A percentile compares a stretch with the other conserved stretches of the same genome.
phyloP scores from a whole-genome alignment of 306 rosid species.

The Gillenia trifoliata region DNA sequence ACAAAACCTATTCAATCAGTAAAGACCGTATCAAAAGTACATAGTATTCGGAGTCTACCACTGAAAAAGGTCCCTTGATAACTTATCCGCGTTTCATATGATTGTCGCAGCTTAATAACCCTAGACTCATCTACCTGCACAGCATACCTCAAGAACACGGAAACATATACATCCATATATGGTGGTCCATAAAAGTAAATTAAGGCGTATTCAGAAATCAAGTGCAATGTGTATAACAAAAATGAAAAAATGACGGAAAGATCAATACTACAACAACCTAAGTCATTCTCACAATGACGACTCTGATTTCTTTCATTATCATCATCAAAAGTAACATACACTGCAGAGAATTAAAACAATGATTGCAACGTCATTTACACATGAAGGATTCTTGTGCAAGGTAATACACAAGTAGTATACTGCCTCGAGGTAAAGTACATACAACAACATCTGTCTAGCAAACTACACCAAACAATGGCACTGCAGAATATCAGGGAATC shows the following conservation, averaged over 20 bases:
- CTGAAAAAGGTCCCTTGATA: neutral
- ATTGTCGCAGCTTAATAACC: neutral
- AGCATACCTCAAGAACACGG: neutral
- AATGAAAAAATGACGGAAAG: conserved; percentile 7
- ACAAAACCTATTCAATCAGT: neutral
- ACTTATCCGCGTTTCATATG: neutral
- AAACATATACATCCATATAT: neutral
- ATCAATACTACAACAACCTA: conserved; percentile 21
- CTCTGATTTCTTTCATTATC: conserved; percentile 41
- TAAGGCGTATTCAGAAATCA: neutral
- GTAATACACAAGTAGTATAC: conserved; percentile 62
- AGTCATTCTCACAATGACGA: conserved; percentile 35
- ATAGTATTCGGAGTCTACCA: neutral
- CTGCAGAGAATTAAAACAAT: conserved; percentile 29
- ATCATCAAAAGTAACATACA: conserved; percentile 35
- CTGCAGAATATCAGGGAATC: conserved; percentile 39
- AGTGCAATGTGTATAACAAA: neutral
- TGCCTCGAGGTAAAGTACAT: conserved; percentile 51
- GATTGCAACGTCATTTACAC: conserved; percentile 53
- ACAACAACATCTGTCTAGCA: conserved; percentile 41
- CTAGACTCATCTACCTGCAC: neutral
- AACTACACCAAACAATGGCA: conserved; percentile 45
- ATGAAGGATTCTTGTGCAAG: conserved; percentile 52
- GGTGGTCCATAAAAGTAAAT: neutral
- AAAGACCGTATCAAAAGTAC: neutral